A percentile compares a stretch with the other conserved stretches of the same genome.
Conservation (phyloP, 2,329 filamentous ascomycete genomes). For the Phyllosticta capitalensis region DNA sequence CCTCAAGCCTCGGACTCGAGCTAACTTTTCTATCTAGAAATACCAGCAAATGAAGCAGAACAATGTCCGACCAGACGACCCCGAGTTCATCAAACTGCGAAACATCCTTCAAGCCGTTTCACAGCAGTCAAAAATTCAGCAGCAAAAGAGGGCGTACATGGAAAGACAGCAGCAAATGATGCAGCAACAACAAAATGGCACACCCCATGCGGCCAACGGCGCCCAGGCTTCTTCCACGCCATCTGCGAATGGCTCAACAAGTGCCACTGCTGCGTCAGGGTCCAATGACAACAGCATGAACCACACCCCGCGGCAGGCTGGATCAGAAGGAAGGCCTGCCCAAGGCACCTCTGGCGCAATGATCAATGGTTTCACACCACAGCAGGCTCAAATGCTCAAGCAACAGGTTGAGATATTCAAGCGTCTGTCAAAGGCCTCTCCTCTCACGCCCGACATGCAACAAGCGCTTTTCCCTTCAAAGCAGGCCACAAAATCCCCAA, state of each 20-base stretch:
- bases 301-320: slow-evolving; percentile 20
- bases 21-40: slow-evolving; percentile 52
- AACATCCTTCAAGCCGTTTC: slow-evolving; percentile 66
- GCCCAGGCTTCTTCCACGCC: slow-evolving; percentile 24
- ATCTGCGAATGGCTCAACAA: slow-evolving; percentile 18
- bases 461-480: slow-evolving; percentile 72
- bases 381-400: slow-evolving; percentile 69
- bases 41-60: slow-evolving; percentile 81
- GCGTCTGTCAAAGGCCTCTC: slow-evolving; percentile 74
- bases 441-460: slow-evolving; percentile 69
- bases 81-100: slow-evolving; percentile 76
- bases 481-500: slow-evolving; percentile 43
- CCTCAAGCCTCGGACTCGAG: slow-evolving; percentile 2
- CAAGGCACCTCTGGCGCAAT: slow-evolving; percentile 16
- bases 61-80: slow-evolving; percentile 71
- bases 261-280: slow-evolving; percentile 18
- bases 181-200: slow-evolving; percentile 44
- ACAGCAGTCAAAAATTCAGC: slow-evolving; percentile 48
- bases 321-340: slow-evolving; percentile 30
- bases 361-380: slow-evolving; percentile 51
- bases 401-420: slow-evolving; percentile 91
- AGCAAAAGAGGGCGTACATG: slow-evolving; percentile 25
- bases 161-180: slow-evolving; percentile 45
- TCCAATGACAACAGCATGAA: slow-evolving; percentile 20
- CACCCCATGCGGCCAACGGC: slow-evolving; percentile 34